Base-by-base conservation (phyloP, 371 early-diverging fungal species). In the Cladochytrium tenue region DNA sequence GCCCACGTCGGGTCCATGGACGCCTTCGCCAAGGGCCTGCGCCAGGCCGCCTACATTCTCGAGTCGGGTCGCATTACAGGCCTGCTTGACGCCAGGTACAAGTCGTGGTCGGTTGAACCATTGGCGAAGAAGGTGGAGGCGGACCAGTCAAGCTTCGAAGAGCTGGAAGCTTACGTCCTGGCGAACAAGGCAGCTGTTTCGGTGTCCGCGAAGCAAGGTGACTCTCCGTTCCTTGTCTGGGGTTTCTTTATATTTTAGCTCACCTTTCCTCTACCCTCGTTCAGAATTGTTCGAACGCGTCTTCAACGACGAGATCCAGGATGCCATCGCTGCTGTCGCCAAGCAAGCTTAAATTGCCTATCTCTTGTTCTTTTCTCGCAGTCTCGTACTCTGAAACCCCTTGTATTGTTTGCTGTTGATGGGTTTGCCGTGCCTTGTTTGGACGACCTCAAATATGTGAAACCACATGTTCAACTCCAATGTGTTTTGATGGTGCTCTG, bases 1-100 rank as follows among this genome's bases (percentile, higher is more conserved):
- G 65, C 65, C 51, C 65, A 64, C 57, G 51, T 64, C 32, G 65
- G 58, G 23, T 28, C 30, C 27, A 64, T 64, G 65, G 65, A 64
- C 32, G 32, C 31, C 2, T 64, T 64, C 51, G 65, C 65, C 43
- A 64, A 64, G 31, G 65, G 65, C 26, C 58, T 64, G 15, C 57
- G 55, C 23, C 55, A 64, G 30, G 65, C 65, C 13, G 65, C 32
- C 17, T 56, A 64, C 26, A 23, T 64, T 13, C 31, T 64, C 26
- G 56, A 56, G 56, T 51, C 51, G 26, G 65, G 65, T 2, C 56
- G 58, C 20, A 30, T 64, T n/a, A 51, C 55, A 33, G 13, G 27
- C 3, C 43, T 64, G 65, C 32, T 30, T 33, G 56, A 64, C n/a
- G 25, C 34, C n/a, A 56, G 65, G 26, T 64, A 64, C 58, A 27